Conservation (phyloP, 1,284 basidiomycete species). For the Sphagnurus paluster region DNA sequence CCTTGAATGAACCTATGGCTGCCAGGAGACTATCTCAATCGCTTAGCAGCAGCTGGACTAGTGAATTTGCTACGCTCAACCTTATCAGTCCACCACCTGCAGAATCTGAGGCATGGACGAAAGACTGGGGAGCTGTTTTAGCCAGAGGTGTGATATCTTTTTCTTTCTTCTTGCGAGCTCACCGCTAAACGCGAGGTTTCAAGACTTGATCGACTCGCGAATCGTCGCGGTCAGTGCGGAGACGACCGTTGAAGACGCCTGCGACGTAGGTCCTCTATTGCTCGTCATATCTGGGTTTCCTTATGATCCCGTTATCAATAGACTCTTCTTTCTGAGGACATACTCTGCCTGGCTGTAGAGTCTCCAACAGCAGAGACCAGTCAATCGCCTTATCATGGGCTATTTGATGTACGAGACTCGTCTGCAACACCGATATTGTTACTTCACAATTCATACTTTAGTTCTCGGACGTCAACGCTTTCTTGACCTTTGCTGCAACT, state of each 20-base stretch:
- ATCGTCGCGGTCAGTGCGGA: conserved; percentile 65
- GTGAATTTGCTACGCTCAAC: conserved; percentile 18
- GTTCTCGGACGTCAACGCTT: conserved; percentile 83
- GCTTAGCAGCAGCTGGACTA: conserved; percentile 32
- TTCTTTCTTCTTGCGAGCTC: not conserved
- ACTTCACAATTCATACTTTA: conserved; percentile 25
- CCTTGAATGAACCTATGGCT: conserved; percentile 26
- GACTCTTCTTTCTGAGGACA: conserved; percentile 62
- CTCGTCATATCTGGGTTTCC: not conserved
- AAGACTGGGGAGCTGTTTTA: conserved; percentile 52
- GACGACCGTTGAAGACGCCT: conserved; percentile 75
- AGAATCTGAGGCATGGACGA: conserved; percentile 58
- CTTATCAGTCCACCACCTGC: conserved; percentile 24
- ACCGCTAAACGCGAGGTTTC: conserved; percentile 5
- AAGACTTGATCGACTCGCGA: conserved; percentile 67
- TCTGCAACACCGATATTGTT: conserved; percentile 2
- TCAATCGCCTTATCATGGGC: conserved; percentile 48
- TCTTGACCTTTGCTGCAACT: conserved; percentile 76
- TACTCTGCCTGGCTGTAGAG: conserved; percentile 64
- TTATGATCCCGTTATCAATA: conserved; percentile 25
- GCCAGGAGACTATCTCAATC: conserved; percentile 39
- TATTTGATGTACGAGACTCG: conserved; percentile 65
- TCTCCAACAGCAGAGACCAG: conserved; percentile 27
- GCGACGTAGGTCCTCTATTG: conserved; percentile 53
- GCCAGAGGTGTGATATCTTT: conserved; percentile 47